Evolutionary conservation across 73 alveolate genomes (phyloP).

Genomic region (Paramecium sexaurelia): DNA sequence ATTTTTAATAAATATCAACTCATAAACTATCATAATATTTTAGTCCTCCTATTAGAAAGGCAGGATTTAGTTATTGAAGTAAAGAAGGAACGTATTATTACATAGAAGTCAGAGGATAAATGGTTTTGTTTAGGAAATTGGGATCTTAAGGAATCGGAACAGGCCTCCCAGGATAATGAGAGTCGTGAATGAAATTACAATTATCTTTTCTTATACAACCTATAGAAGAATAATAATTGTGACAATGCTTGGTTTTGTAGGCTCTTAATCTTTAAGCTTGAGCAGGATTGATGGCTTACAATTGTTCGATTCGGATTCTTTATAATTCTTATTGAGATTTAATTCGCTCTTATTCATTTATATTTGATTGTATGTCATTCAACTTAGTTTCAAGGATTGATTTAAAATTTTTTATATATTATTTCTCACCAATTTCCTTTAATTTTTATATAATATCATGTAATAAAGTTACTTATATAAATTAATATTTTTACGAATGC

Average conservation of each 20-base stretch:
- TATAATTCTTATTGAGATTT: background rate
- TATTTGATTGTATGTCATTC: background rate
- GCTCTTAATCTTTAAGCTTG: conserved; percentile 73
- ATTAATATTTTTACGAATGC: background rate
- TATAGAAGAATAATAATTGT: conserved; percentile 89
- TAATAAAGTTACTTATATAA: conserved; percentile 17
- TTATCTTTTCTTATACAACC: conserved; percentile 93
- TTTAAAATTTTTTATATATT: conserved; percentile 33
- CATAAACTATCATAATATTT: conserved; percentile 2
- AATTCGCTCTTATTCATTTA: background rate
- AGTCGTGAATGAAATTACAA: conserved; percentile 93
- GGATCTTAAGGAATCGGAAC: conserved; percentile 8
- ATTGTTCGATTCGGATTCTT: background rate
- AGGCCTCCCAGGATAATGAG: conserved; percentile 76
- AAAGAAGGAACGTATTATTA: background rate
- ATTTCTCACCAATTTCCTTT: conserved; percentile 49
- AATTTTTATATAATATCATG: conserved; percentile 46
- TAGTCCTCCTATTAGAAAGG: background rate
- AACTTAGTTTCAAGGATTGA: background rate
- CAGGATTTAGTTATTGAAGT: background rate
- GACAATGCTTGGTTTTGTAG: conserved; percentile 72
- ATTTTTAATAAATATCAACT: background rate
- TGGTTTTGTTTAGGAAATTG: background rate
- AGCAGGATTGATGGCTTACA: background rate
- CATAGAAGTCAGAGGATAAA: background rate